Evolutionary conservation across 1,139 yeast genomes (phyloP), one percentile per base, ranked within the genome.

Genomic region (Saccharomyces hybrid): DNA sequence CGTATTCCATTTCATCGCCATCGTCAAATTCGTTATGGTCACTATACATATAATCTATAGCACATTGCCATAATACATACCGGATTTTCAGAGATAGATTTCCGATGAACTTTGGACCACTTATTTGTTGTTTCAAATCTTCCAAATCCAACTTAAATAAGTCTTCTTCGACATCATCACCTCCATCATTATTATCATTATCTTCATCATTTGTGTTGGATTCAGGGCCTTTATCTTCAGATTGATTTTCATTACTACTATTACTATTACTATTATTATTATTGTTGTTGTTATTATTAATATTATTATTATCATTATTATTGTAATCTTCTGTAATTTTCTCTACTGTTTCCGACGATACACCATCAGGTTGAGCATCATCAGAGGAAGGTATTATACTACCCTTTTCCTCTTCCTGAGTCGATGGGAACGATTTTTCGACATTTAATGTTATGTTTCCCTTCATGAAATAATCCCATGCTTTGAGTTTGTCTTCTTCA

Each of bases 1-100:
- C 48, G 3, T 27, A 31, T 13, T 51, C 34, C 1, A 63, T 54
- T 32, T 63, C 68, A 14, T 64, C 67, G 3, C 58, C 61, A 14
- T 63, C 66, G 4, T 62, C 59, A 6, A 57, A 55, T 4, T 62
- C 64, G 26, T 65, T 64, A 0, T 61, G 57, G 8, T 68, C 69
- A 20, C 64, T 67, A 29, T 75, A 81, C 60, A 73, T 76, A 53
- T 71, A 75, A 64, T 84, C 88, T 14, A 86, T 77, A 5, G 90
- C 93, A 63, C 81, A 83, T 61, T 85, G 91, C 82, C 88, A 86
- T 28, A 86, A 71, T 16, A 85, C 76, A 61, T 85, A 85, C 60
- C 93, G 73, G 41, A 85, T 71, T 59, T 83, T 85, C 52, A 85
- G 71, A 2, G 89, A 84, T 49, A 85, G 70, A 53, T 77, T 73